A percentile compares a stretch with the other conserved stretches of the same genome.
phyloP scores from a whole-genome alignment of 345 rosid species.

The Aquilaria malaccensis region DNA sequence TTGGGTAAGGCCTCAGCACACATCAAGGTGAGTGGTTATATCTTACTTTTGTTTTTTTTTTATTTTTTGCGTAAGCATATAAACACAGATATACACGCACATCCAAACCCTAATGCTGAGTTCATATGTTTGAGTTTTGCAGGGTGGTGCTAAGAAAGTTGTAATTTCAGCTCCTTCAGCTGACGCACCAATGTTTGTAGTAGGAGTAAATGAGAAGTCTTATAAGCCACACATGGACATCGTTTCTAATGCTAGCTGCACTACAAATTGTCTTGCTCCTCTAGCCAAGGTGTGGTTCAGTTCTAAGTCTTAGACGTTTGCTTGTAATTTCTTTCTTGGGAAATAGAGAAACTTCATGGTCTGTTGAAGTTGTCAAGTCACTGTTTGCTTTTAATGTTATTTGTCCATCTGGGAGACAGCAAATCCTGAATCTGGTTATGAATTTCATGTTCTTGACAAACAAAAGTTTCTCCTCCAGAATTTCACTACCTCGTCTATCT shows the following conservation, averaged over 20 bases:
- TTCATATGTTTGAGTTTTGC: constrained; percentile 13
- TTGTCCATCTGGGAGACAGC: neutral
- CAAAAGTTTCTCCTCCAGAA: neutral
- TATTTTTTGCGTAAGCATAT: neutral
- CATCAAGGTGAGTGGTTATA: constrained; percentile 47
- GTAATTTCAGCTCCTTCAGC: constrained; percentile 98
- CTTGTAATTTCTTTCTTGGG: neutral
- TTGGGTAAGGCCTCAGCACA: constrained; percentile 79
- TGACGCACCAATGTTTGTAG: constrained; percentile 99
- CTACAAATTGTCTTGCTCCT: constrained; percentile 99
- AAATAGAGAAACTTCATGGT: neutral
- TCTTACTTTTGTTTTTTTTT: neutral
- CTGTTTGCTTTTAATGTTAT: neutral
- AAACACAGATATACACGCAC: neutral
- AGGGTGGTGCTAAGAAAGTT: constrained; percentile 98
- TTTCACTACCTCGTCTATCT: neutral
- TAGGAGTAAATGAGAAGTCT: constrained; percentile 88
- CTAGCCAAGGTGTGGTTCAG: constrained; percentile 78
- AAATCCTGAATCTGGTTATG: neutral
- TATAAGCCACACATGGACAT: constrained; percentile 86
- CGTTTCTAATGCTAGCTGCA: constrained; percentile 99
- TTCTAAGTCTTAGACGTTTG: constrained; percentile 8
- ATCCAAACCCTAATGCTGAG: constrained; percentile 4
- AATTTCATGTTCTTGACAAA: neutral
- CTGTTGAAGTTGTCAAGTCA: neutral